phyloP scores from a whole-genome alignment of 192 early-diverging fungal genomes.

The Cladochytrium replicatum region DNA sequence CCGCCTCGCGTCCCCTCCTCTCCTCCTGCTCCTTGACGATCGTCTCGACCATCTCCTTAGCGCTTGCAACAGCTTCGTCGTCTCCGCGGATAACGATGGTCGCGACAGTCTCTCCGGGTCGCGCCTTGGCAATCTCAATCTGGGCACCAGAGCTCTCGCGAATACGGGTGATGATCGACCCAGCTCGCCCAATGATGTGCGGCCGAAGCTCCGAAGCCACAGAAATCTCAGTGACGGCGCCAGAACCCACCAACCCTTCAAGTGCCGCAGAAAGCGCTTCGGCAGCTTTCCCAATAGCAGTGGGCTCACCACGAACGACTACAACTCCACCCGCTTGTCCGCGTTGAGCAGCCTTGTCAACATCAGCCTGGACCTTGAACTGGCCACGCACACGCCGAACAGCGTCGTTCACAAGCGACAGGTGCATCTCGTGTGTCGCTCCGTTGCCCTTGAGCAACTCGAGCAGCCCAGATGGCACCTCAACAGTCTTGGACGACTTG shows the following conservation, averaged over 20 bases:
- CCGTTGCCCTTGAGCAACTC: not conserved
- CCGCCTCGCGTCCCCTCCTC: slow-evolving; percentile 9
- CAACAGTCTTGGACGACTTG: not conserved
- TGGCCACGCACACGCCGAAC: too few species aligned
- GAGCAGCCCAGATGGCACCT: too few species aligned
- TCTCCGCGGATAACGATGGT: slow-evolving; percentile 24
- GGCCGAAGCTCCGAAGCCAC: slow-evolving; percentile 30
- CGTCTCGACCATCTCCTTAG: slow-evolving; percentile 12
- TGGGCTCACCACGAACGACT: slow-evolving; percentile 25
- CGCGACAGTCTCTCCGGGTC: slow-evolving; percentile 13
- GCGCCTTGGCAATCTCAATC: slow-evolving; percentile 58
- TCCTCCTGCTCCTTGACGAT: slow-evolving; percentile 20
- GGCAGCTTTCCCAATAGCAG: slow-evolving; percentile 13
- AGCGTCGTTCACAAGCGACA: not conserved
- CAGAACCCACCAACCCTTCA: slow-evolving; percentile 22
- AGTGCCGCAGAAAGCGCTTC: slow-evolving; percentile 13
- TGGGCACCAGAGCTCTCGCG: slow-evolving; percentile 53
- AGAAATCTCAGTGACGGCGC: slow-evolving; percentile 17
- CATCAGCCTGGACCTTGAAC: slow-evolving; percentile 21
- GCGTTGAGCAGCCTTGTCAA: slow-evolving; percentile 19
- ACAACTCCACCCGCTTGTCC: slow-evolving; percentile 16
- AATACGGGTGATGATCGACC: slow-evolving; percentile 59
- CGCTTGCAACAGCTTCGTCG: slow-evolving; percentile 15
- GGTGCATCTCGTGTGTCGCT: not conserved
- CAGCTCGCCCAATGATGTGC: slow-evolving; percentile 66